phyloP scores from a whole-genome alignment of 768 basidiomycete species.

The Naganishia vishniacii region DNA sequence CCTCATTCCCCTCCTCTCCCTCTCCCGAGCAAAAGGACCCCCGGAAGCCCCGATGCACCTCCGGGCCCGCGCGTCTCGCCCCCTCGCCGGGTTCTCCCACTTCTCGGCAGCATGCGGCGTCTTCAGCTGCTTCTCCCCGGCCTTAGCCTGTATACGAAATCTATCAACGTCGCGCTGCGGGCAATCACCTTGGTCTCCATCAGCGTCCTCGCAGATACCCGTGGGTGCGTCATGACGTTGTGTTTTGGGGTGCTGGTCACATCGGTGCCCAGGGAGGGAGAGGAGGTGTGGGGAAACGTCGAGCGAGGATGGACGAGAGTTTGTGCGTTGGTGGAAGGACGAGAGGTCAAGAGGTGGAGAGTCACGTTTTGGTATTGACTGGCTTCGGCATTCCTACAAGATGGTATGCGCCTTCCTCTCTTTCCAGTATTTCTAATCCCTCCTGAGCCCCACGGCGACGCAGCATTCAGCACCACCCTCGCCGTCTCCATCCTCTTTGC shows the following conservation, averaged over 20 bases:
- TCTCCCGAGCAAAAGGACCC: too few species aligned
- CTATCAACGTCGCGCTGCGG: slow-evolving; percentile 78
- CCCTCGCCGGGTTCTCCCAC: slow-evolving; percentile 28
- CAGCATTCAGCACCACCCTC: slow-evolving; percentile 86
- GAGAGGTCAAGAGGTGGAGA: slow-evolving; percentile 65
- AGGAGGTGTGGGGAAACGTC: slow-evolving; percentile 55
- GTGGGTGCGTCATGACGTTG: slow-evolving; percentile 78
- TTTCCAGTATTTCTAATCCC: not conserved
- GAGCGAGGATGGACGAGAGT: slow-evolving; percentile 68
- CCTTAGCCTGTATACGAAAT: slow-evolving; percentile 72
- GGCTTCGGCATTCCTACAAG: slow-evolving; percentile 91
- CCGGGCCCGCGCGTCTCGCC: too few species aligned
- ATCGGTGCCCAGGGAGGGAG: not conserved
- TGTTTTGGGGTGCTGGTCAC: slow-evolving; percentile 71
- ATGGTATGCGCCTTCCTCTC: slow-evolving; percentile 56
- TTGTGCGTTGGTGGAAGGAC: slow-evolving; percentile 65
- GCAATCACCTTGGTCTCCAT: slow-evolving; percentile 93
- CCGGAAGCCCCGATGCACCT: too few species aligned
- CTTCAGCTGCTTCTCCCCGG: slow-evolving; percentile 37
- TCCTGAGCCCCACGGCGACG: too few species aligned
- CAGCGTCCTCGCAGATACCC: slow-evolving; percentile 82
- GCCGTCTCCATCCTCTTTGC: slow-evolving; percentile 87
- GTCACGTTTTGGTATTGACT: slow-evolving; percentile 85
- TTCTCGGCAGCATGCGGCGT: slow-evolving; percentile 45
- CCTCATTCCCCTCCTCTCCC: too few species aligned